These are phyloP conservation scores for Hemileccinum impolitum DNA, from an alignment of 768 basidiomycete genomes.

Conservation along the genomic window DNA sequence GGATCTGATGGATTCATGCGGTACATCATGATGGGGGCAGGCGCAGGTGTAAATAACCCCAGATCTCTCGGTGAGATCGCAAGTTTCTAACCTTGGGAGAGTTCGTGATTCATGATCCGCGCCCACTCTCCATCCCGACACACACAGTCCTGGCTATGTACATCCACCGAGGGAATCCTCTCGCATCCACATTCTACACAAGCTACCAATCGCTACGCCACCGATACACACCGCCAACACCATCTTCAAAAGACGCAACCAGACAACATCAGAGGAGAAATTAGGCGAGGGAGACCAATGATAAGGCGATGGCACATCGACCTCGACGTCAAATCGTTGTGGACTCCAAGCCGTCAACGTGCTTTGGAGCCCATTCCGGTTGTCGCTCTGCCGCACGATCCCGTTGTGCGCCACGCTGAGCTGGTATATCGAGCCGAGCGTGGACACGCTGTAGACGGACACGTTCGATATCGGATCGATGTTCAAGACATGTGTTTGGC, in stretches of 20 bases:
- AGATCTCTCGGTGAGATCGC: too few species aligned
- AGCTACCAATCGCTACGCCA: neutral
- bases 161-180: neutral
- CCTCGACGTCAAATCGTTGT: neutral
- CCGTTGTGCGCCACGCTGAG: conserved; percentile 35
- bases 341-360: conserved; percentile 33
- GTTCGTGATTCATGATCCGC: too few species aligned
- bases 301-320: neutral
- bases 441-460: conserved; percentile 43
- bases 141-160: too few species aligned
- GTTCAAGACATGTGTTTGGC: conserved; percentile 43
- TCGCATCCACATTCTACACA: neutral
- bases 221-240: neutral
- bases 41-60: too few species aligned
- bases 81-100: too few species aligned
- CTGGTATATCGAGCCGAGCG: conserved; percentile 40
- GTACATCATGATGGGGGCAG: too few species aligned
- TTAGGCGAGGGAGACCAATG: neutral
- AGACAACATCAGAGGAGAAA: neutral
- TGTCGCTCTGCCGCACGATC: conserved; percentile 33
- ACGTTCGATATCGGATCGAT: conserved; percentile 38
- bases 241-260: neutral
- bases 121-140: too few species aligned
- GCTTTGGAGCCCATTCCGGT: conserved; percentile 40
- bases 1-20: too few species aligned